Conservation (phyloP, 2,329 filamentous ascomycete genomes). For the Pochonia chlamydosporia region DNA sequence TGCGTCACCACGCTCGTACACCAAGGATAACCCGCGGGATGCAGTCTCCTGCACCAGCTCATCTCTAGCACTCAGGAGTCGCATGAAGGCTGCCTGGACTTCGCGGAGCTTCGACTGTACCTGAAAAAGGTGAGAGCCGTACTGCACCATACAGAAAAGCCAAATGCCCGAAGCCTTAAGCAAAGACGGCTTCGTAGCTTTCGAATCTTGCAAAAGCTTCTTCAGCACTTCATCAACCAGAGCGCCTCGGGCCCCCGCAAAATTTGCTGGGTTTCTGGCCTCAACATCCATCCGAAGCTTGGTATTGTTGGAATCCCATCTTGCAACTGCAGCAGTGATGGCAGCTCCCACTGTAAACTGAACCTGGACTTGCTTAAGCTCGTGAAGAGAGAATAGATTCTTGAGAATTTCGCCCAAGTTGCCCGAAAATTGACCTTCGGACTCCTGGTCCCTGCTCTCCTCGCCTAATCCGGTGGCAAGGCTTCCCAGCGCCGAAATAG, state of each 20-base stretch:
- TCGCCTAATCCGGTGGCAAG: constrained; percentile 58
- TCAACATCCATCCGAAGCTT: constrained; percentile 73
- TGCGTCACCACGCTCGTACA: constrained; percentile 87
- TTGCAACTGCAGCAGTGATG: constrained; percentile 67
- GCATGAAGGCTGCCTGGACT: constrained; percentile 82
- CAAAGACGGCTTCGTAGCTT: constrained; percentile 79
- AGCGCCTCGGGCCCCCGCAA: constrained; percentile 31
- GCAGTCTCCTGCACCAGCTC: constrained; percentile 95
- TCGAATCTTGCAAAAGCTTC: constrained; percentile 71
- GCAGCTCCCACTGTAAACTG: constrained; percentile 91
- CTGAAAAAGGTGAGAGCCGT: constrained; percentile 72
- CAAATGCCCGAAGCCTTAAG: constrained; percentile 93
- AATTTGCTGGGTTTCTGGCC: constrained; percentile 28
- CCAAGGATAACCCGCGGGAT: constrained; percentile 81
- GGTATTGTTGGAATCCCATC: constrained; percentile 80
- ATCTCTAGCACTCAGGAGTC: constrained; percentile 79
- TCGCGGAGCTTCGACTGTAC: constrained; percentile 70
- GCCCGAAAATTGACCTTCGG: constrained; percentile 20
- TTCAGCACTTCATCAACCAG: constrained; percentile 55
- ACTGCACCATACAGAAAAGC: constrained; percentile 86
- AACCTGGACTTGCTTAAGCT: constrained; percentile 78
- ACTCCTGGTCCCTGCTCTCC: not conserved
- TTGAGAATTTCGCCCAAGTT: constrained; percentile 53
- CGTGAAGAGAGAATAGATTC: constrained; percentile 70
- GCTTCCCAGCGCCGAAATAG: constrained; percentile 75